Percentiles rank a stretch among this genome's conserved stretches.
These are phyloP conservation scores for Salvia sclarea DNA, from an alignment of 305 asterid species.

Conservation along the genomic window DNA sequence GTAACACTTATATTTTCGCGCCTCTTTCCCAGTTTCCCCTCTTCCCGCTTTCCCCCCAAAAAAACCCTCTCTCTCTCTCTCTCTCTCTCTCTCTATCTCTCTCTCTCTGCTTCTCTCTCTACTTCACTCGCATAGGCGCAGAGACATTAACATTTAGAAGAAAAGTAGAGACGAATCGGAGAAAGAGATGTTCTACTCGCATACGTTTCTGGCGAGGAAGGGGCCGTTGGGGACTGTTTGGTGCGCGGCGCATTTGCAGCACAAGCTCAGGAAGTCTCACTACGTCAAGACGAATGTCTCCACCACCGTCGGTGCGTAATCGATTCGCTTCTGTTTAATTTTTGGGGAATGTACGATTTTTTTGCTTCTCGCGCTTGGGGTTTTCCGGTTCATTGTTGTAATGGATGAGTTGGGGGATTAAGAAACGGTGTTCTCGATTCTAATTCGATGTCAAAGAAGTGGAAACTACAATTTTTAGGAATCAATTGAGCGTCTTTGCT, in stretches of 20 bases:
- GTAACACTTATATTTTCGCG: conserved; percentile 41
- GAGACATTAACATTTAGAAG: neutral
- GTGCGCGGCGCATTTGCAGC: conserved; percentile 96
- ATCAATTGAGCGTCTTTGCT: neutral
- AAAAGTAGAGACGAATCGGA: neutral
- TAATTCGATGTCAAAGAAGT: neutral
- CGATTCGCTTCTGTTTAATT: neutral
- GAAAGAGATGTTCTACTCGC: conserved; percentile 81
- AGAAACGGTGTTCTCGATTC: conserved; percentile 4
- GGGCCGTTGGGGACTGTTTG: conserved; percentile 91
- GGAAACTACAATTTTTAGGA: neutral
- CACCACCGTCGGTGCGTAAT: conserved; percentile 61
- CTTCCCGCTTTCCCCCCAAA: neutral
- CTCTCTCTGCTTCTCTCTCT: neutral
- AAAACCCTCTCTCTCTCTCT: neutral
- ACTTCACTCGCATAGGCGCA: neutral
- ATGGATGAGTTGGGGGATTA: neutral
- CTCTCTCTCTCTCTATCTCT: neutral
- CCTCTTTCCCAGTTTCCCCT: conserved; percentile 26
- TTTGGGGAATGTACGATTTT: neutral
- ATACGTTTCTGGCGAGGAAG: conserved; percentile 71
- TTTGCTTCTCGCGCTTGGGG: neutral
- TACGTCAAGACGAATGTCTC: conserved; percentile 62
- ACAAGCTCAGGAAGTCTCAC: conserved; percentile 71
- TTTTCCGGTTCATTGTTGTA: neutral